Conservation (phyloP, 23 red algal genomes). For the Agarophyton chilense region DNA sequence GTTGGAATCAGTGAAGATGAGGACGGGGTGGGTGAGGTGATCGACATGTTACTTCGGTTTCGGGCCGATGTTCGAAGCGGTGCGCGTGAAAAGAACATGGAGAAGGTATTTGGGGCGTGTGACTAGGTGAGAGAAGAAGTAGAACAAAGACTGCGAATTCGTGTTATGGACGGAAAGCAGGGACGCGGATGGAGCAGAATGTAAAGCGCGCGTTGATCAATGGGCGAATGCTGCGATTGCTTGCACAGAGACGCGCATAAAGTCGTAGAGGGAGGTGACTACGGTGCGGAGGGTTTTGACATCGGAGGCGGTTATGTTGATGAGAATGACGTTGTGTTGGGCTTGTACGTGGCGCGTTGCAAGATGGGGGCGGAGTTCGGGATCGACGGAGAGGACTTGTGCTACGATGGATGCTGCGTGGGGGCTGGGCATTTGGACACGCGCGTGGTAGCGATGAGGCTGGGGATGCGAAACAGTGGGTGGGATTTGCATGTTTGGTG, state of each 20-base stretch:
- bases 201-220: not conserved
- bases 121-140: conserved; percentile 34
- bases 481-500: not conserved
- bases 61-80: conserved; percentile 12
- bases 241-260: conserved; percentile 30
- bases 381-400: conserved; percentile 21
- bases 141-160: conserved; percentile 12
- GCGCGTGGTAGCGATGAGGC: conserved; percentile 22
- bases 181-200: conserved; percentile 21
- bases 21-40: not conserved
- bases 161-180: conserved; percentile 38
- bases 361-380: conserved; percentile 54
- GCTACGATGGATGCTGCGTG: conserved; percentile 13
- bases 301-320: conserved; percentile 36
- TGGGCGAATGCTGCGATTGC: conserved; percentile 20
- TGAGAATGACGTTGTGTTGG: conserved; percentile 3
- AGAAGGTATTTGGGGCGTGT: conserved; percentile 22
- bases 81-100: conserved; percentile 50
- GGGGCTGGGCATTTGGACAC: conserved; percentile 30
- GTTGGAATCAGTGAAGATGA: not conserved
- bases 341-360: conserved; percentile 16
- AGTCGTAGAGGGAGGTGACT: conserved; percentile 61
- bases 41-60: conserved; percentile 38
- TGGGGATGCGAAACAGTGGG: not conserved
- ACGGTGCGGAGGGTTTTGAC: conserved; percentile 43